phyloP scores from a whole-genome alignment of 1,139 yeast species.

The Hansenula sp. region DNA sequence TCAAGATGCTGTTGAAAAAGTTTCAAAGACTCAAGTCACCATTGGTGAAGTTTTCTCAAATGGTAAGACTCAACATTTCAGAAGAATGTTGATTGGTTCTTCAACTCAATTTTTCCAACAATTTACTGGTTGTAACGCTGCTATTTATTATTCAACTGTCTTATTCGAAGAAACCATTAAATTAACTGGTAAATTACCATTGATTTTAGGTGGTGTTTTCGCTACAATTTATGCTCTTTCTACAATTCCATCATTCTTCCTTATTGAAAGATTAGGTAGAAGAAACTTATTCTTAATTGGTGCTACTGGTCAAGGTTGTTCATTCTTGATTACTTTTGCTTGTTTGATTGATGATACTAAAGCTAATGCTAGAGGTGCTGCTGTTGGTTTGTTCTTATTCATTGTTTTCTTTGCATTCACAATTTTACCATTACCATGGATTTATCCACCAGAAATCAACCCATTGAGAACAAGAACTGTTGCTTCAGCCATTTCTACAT shows the following conservation, averaged over 20 bases:
- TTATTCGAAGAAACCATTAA: slow-evolving; percentile 51
- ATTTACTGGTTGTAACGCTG: slow-evolving; percentile 58
- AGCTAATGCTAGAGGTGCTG: slow-evolving; percentile 38
- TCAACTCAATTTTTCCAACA: slow-evolving; percentile 48
- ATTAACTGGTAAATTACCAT: slow-evolving; percentile 44
- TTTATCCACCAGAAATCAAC: slow-evolving; percentile 41
- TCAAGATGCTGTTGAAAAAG: slow-evolving; percentile 23
- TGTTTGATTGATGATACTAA: slow-evolving; percentile 30
- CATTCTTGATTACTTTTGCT: slow-evolving; percentile 33
- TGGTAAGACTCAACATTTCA: slow-evolving; percentile 34
- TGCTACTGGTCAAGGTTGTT: slow-evolving; percentile 36
- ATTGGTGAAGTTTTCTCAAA: slow-evolving; percentile 36
- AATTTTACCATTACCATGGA: slow-evolving; percentile 39
- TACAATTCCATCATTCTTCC: slow-evolving; percentile 50
- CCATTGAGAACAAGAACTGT: slow-evolving; percentile 38
- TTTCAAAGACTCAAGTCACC: background rate
- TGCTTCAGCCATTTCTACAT: slow-evolving; percentile 40
- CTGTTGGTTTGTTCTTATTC: slow-evolving; percentile 42
- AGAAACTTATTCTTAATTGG: slow-evolving; percentile 29
- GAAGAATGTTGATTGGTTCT: slow-evolving; percentile 41
- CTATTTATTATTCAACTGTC: slow-evolving; percentile 61
- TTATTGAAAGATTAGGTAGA: slow-evolving; percentile 63
- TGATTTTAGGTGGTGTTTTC: slow-evolving; percentile 61
- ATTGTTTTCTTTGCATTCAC: slow-evolving; percentile 34
- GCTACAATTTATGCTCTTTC: slow-evolving; percentile 48